These are phyloP conservation scores for Camellia oleifera DNA, from an alignment of 179 eudicot genomes.

Conservation along the genomic window DNA sequence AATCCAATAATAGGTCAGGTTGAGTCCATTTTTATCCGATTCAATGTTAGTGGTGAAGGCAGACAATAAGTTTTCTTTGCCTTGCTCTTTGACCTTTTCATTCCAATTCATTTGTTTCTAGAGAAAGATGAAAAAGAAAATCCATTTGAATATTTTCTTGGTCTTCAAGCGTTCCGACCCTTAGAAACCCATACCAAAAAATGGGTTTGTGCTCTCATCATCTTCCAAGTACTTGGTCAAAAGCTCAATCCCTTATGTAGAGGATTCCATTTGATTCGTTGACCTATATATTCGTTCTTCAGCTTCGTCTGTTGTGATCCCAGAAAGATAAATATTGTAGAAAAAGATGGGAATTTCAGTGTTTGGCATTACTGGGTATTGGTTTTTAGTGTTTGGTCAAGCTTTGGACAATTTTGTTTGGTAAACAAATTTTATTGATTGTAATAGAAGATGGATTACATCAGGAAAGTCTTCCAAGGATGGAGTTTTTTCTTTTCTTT, in stretches of 20 bases:
- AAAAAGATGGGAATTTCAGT: not conserved
- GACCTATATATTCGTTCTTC: not conserved
- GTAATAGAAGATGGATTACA: not conserved
- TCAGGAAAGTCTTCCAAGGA: not conserved
- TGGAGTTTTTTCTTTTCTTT: not conserved
- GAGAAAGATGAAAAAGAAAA: not conserved
- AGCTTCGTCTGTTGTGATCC: not conserved
- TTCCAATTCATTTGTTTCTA: not conserved
- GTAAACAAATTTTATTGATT: not conserved
- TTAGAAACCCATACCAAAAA: not conserved
- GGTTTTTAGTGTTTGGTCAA: not conserved
- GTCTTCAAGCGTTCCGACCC: not conserved
- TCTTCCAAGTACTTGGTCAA: not conserved
- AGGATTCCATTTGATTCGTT: not conserved
- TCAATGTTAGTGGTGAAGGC: not conserved
- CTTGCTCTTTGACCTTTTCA: not conserved
- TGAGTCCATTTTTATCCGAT: not conserved
- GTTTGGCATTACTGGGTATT: not conserved
- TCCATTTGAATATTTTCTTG: not conserved
- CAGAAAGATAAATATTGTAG: not conserved
- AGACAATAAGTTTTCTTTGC: not conserved
- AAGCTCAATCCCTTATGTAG: not conserved
- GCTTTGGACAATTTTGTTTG: not conserved
- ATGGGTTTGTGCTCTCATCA: not conserved
- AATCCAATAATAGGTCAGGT: not conserved